Percentiles rank a stretch among this genome's conserved stretches.
These are phyloP conservation scores for Parietaria judaica DNA, from an alignment of 306 rosid species.

Conservation along the genomic window DNA sequence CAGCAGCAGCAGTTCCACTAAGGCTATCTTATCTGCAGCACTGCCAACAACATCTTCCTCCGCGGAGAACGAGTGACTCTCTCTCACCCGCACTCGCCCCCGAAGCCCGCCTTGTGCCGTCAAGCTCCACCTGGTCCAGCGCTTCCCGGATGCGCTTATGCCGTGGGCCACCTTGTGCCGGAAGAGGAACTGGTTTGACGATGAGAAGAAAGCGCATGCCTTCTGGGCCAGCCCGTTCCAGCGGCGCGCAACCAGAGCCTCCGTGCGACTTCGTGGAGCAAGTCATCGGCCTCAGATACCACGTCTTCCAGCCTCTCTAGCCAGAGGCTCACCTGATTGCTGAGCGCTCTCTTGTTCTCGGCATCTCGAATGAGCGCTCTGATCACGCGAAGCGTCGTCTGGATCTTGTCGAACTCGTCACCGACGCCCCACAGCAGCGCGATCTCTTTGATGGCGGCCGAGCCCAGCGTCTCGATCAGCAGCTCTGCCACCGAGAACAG, in stretches of 20 bases:
- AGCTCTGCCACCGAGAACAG: too few relatives aligned
- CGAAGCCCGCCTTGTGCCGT: neutral
- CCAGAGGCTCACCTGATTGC: neutral
- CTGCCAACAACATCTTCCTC: neutral
- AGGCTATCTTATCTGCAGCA: neutral
- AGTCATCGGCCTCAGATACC: neutral
- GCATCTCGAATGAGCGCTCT: neutral
- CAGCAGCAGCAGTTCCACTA: neutral
- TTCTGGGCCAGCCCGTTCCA: neutral
- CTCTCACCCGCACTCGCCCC: neutral
- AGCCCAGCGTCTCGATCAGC: too few relatives aligned
- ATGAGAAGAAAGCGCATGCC: slow-evolving; percentile 1
- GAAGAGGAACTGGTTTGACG: neutral
- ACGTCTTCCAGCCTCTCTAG: slow-evolving; percentile 1
- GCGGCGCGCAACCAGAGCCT: neutral
- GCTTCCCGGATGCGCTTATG: neutral
- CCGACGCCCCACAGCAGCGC: too few relatives aligned
- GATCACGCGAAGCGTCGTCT: neutral
- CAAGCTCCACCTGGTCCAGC: neutral
- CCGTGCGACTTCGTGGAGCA: neutral
- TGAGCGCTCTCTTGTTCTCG: neutral
- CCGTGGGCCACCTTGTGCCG: neutral
- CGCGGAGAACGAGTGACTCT: neutral
- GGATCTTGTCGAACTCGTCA: neutral
- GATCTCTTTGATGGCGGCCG: too few relatives aligned